Base-by-base conservation (phyloP, 2,329 filamentous ascomycete genomes). In the Tolypocladium capitatum region DNA sequence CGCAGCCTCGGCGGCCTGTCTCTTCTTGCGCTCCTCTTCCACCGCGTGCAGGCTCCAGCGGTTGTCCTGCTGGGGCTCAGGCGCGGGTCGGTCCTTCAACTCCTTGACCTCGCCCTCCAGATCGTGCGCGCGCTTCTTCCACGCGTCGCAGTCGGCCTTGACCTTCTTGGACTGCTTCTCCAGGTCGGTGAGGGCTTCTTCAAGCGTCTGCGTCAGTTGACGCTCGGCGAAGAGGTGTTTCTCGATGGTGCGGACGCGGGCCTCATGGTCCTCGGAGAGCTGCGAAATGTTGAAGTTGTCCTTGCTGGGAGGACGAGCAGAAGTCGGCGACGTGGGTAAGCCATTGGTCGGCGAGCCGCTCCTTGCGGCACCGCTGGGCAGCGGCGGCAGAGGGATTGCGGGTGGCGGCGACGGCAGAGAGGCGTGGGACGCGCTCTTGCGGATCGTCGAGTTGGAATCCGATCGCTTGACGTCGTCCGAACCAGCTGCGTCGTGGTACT, bases 191-290 rank as follows among this genome's bases (percentile, higher is more conserved):
- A 98, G 80, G 7, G 92, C 92, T 68, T 97, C 91, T 65, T 98
- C 92, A 35, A 98, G 77, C 2, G 91, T 97, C 43, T 87, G 84
- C 0, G 91, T 98, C 50, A 98, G 81, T 65, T 97, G 91, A 63
- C 94, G 94, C 73, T 98, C 92, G 4, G 92, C 92, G 54, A 86
- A 84, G 24, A 98, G 77, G 61, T 97, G 89, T 72, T 96, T 97
- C 73, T 98, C 91, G 53, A 98, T 94, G 7, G 88, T 94, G 51
- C 86, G 83, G 61, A 98, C 94, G 53, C 90, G 89, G 40, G 87
- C 86, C 63, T 98, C 92, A 64, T 96, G 90, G 58, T 98, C 92
- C 60, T 97, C 91, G 51, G 91, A 80, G 54, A 94, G 77, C 59
- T 96, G 90, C 45, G 83, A 79, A 50, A 83, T 77, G 46, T 70